Conservation (phyloP, 2,329 filamentous ascomycete genomes). For the Talaromyces sp. region DNA sequence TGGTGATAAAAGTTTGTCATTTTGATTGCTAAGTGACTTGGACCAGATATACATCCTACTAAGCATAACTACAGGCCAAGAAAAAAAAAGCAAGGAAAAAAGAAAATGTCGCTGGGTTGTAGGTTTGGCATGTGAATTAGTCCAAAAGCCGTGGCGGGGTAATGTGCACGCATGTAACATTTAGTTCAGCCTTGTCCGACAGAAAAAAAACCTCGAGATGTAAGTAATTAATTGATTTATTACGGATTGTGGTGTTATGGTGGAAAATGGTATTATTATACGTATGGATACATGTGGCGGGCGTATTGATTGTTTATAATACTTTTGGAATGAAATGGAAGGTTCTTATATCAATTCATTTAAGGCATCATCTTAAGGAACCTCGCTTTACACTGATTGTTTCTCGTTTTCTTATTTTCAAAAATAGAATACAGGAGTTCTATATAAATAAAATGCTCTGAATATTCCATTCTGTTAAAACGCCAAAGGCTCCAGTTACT, state of each 20-base stretch:
- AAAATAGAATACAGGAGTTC: background rate
- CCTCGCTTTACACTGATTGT: background rate
- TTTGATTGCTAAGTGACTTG: background rate
- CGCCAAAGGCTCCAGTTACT: too few relatives aligned
- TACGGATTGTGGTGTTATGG: too few relatives aligned
- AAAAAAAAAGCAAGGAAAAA: too few relatives aligned
- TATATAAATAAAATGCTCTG: too few relatives aligned
- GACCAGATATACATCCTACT: too few relatives aligned
- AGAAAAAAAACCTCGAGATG: background rate
- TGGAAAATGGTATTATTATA: background rate
- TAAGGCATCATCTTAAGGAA: background rate
- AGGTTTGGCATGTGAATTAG: background rate
- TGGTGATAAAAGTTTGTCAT: background rate
- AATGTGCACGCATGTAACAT: background rate
- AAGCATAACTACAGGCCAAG: too few relatives aligned
- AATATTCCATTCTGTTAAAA: too few relatives aligned
- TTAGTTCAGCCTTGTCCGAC: background rate
- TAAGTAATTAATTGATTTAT: background rate
- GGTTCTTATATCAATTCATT: background rate
- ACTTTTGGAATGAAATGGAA: too few relatives aligned
- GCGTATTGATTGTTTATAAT: too few relatives aligned
- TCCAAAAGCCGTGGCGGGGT: background rate
- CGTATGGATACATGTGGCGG: background rate
- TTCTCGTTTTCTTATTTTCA: background rate
- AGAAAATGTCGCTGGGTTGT: background rate